A percentile compares a stretch with the other conserved stretches of the same genome.
These are phyloP conservation scores for Phlyctochytrium bullatum DNA, from an alignment of 192 early-diverging fungal species.

Conservation along the genomic window DNA sequence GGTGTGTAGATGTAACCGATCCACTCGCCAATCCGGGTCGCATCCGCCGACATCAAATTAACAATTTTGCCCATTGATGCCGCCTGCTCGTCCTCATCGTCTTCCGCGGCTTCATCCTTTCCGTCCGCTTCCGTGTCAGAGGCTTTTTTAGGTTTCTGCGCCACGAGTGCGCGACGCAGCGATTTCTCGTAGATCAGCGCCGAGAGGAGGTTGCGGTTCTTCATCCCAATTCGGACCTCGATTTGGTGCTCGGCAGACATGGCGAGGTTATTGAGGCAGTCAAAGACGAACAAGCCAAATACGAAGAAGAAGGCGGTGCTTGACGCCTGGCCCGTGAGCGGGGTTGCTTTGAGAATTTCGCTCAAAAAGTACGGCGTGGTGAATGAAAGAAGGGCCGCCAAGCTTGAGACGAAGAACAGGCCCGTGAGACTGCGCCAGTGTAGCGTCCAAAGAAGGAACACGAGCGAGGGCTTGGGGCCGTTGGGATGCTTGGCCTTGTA, in stretches of 20 bases:
- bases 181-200: slow-evolving; percentile 38
- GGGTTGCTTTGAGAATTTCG: slow-evolving; percentile 9
- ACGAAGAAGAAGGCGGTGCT: not conserved
- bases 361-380: slow-evolving; percentile 8
- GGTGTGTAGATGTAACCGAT: slow-evolving; percentile 9
- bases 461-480: not conserved
- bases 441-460: not conserved
- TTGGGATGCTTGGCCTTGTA: not conserved
- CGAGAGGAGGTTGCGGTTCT: slow-evolving; percentile 23
- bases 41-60: slow-evolving; percentile 44
- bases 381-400: slow-evolving; percentile 17
- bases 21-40: slow-evolving; percentile 17
- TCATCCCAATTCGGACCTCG: not conserved
- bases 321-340: slow-evolving; percentile 1
- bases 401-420: slow-evolving; percentile 2
- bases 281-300: not conserved
- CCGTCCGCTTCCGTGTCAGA: not conserved
- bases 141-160: not conserved
- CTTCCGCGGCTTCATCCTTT: not conserved
- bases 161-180: slow-evolving; percentile 16
- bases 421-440: not conserved
- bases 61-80: slow-evolving; percentile 69
- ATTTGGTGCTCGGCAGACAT: not conserved
- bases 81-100: slow-evolving; percentile 8
- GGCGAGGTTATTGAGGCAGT: not conserved